phyloP scores from a whole-genome alignment of 306 rosid species.

The Dryas alaskensis region DNA sequence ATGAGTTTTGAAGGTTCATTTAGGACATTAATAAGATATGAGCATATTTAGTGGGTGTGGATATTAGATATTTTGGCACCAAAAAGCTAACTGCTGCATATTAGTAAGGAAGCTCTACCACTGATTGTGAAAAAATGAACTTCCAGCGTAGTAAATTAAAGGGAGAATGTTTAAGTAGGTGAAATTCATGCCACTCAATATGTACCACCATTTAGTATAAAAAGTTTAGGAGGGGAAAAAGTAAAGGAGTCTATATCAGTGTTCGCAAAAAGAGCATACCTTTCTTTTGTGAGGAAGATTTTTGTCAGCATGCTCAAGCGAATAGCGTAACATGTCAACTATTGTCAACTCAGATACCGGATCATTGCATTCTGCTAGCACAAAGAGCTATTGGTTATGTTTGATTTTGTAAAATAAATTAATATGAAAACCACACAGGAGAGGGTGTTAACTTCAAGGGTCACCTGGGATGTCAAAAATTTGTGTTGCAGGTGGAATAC shows the following conservation, averaged over 20 bases:
- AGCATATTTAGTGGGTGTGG: neutral
- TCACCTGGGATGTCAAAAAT: constrained; percentile 89
- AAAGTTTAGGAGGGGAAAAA: neutral
- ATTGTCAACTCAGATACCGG: constrained; percentile 48
- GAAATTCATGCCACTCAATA: too few relatives aligned
- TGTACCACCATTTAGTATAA: too few relatives aligned
- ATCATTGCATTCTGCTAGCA: constrained; percentile 54
- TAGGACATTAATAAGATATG: neutral
- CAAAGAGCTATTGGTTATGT: neutral
- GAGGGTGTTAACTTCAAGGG: constrained; percentile 13
- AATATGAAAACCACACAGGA: neutral
- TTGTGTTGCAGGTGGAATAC: constrained; percentile 70
- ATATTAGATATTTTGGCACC: neutral
- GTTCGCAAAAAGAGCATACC: constrained; percentile 38
- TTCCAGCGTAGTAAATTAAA: too few relatives aligned
- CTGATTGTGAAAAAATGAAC: neutral
- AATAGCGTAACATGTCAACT: constrained; percentile 56
- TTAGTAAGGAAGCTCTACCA: neutral
- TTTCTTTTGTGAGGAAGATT: constrained; percentile 51
- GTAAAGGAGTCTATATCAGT: neutral
- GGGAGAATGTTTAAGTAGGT: too few relatives aligned
- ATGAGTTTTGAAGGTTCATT: neutral
- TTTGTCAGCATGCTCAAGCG: constrained; percentile 82
- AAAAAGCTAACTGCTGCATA: too few relatives aligned
- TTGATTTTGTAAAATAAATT: neutral